These are phyloP conservation scores for Xylaria polymorpha DNA, from an alignment of 2,329 filamentous ascomycete species.

Conservation along the genomic window DNA sequence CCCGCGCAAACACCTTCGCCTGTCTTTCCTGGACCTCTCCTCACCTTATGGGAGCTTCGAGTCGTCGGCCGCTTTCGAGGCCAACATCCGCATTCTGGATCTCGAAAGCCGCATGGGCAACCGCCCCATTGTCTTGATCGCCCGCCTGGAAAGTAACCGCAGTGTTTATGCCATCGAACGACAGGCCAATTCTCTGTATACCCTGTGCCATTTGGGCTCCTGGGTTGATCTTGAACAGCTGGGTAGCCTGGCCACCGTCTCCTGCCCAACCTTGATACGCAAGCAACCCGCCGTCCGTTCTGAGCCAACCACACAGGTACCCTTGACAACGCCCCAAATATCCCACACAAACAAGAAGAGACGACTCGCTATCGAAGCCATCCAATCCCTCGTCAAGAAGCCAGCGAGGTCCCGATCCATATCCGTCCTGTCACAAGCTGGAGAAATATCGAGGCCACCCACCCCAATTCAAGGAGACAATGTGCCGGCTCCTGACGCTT, in stretches of 20 bases:
- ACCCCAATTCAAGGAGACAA: slow-evolving; percentile 31
- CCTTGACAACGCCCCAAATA: slow-evolving; percentile 58
- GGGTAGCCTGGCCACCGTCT: slow-evolving; percentile 60
- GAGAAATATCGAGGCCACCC: slow-evolving; percentile 27
- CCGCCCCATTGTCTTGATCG: slow-evolving; percentile 68
- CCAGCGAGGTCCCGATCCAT: slow-evolving; percentile 59
- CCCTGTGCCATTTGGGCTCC: slow-evolving; percentile 73
- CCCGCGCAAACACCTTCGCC: slow-evolving; percentile 67
- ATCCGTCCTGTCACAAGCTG: slow-evolving; percentile 42
- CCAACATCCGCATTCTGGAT: slow-evolving; percentile 71
- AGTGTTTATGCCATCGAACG: slow-evolving; percentile 73
- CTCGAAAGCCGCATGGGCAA: slow-evolving; percentile 69
- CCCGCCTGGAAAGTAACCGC: slow-evolving; percentile 66
- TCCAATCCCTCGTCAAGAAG: slow-evolving; percentile 70
- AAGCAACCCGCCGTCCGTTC: slow-evolving; percentile 48
- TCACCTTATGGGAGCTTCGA: slow-evolving; percentile 63
- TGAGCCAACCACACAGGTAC: slow-evolving; percentile 36
- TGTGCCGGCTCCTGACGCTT: neutral
- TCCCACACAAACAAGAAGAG: slow-evolving; percentile 66
- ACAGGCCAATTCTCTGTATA: slow-evolving; percentile 70
- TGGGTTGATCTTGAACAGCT: slow-evolving; percentile 73
- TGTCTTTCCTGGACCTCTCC: slow-evolving; percentile 71
- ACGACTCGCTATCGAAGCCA: slow-evolving; percentile 69
- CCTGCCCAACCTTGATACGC: slow-evolving; percentile 51
- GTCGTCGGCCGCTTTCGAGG: slow-evolving; percentile 68